Conservation (phyloP, 108 stramenopile genomes). For the Cyclotella choctawhatcheeana region DNA sequence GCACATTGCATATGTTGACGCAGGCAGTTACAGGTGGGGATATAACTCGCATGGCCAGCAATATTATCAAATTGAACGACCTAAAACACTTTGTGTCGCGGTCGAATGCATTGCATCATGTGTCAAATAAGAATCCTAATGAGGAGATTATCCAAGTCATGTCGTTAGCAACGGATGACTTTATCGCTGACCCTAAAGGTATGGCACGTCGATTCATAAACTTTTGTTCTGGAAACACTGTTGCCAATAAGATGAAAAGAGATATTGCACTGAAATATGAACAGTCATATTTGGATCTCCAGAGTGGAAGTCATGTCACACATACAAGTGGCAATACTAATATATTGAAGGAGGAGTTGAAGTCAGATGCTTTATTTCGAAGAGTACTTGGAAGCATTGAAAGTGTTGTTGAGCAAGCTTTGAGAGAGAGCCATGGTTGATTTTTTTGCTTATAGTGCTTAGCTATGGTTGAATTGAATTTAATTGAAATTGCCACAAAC, state of each 20-base stretch:
- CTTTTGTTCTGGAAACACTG: constrained; percentile 21
- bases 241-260: constrained; percentile 6
- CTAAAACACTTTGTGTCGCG: constrained; percentile 4
- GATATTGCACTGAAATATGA: constrained; percentile 29
- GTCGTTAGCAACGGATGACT: constrained; percentile 34
- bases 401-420: constrained; percentile 18
- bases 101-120: constrained; percentile 15
- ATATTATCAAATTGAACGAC: constrained; percentile 31
- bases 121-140: not conserved
- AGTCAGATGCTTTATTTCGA: constrained; percentile 26
- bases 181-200: constrained; percentile 18
- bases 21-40: constrained; percentile 37
- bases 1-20: constrained; percentile 36
- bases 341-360: constrained; percentile 20
- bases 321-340: constrained; percentile 4
- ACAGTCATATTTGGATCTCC: constrained; percentile 10
- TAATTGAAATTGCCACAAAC: not conserved
- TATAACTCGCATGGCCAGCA: constrained; percentile 44
- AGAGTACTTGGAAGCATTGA: constrained; percentile 40
- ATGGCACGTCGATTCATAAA: constrained; percentile 21
- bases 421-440: constrained; percentile 8
- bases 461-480: not conserved
- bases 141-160: constrained; percentile 33
- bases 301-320: constrained; percentile 14
- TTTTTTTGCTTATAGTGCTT: not conserved